These are phyloP conservation scores for Radiomyces spectabilis DNA, from an alignment of 192 early-diverging fungal species.

Conservation along the genomic window DNA sequence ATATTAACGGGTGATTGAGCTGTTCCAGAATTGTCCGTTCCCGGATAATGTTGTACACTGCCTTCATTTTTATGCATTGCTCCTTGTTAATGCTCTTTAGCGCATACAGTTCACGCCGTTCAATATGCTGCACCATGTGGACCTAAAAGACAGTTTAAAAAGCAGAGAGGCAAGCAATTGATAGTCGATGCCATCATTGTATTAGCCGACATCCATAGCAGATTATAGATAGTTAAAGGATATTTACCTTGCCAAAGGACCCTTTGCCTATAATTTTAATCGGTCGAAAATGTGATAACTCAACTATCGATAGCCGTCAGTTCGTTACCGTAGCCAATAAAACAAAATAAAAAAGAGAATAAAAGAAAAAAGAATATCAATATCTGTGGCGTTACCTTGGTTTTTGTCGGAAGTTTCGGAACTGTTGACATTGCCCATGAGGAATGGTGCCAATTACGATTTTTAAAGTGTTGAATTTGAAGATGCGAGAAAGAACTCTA, in stretches of 20 bases:
- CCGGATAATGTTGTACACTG: slow-evolving; percentile 73
- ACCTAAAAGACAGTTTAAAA: slow-evolving; percentile 39
- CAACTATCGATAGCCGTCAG: no score
- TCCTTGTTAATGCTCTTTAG: slow-evolving; percentile 85
- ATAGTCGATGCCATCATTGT: not conserved
- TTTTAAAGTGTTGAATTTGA: no score
- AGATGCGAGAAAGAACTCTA: no score
- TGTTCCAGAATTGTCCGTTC: slow-evolving; percentile 74
- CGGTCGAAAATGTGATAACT: slow-evolving; percentile 73
- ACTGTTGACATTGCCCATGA: no score
- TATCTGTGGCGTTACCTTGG: no score
- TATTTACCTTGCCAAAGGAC: slow-evolving; percentile 79
- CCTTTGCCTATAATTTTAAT: slow-evolving; percentile 74
- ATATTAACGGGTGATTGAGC: slow-evolving; percentile 58
- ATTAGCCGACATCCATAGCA: no score
- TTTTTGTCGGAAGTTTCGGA: no score
- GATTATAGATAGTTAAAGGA: not conserved
- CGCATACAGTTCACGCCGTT: slow-evolving; percentile 65
- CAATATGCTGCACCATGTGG: slow-evolving; percentile 69
- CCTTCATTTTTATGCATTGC: slow-evolving; percentile 80
- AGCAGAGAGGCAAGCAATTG: not conserved
- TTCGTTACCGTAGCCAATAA: no score
- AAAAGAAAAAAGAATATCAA: not conserved
- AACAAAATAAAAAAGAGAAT: not conserved
- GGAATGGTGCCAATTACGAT: no score